A percentile compares a stretch with the other conserved stretches of the same genome.
These are phyloP conservation scores for Raddia guianensis DNA, from an alignment of 176 grass and related monocot genomes.

Conservation along the genomic window DNA sequence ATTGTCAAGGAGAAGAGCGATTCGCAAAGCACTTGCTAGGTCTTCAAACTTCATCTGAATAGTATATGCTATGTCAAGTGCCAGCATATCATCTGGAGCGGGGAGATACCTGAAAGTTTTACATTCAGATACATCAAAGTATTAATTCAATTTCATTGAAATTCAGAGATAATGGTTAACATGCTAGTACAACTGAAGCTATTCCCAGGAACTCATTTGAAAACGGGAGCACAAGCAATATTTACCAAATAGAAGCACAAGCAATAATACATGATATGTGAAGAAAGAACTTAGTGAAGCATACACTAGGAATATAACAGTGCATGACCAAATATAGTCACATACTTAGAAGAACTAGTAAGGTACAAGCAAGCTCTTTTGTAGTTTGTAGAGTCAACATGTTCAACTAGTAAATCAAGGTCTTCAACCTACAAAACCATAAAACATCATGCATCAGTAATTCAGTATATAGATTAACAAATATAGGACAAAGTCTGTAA, in stretches of 20 bases:
- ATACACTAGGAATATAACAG: not conserved
- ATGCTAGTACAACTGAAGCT: not conserved
- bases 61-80: slow-evolving; percentile 88
- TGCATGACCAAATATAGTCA: not conserved
- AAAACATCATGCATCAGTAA: slow-evolving; percentile 17
- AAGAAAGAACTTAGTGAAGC: not conserved
- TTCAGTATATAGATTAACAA: not conserved
- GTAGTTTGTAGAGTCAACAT: slow-evolving; percentile 90
- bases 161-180: not conserved
- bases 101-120: slow-evolving; percentile 69
- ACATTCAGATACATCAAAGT: not conserved
- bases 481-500: slow-evolving; percentile 7
- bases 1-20: slow-evolving; percentile 77
- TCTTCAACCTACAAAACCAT: slow-evolving; percentile 78
- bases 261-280: not conserved
- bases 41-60: slow-evolving; percentile 95
- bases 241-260: not conserved
- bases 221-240: not conserved
- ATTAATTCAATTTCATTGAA: slow-evolving; percentile 23
- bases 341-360: slow-evolving; percentile 87
- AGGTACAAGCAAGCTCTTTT: slow-evolving; percentile 93
- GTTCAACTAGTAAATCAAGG: slow-evolving; percentile 93
- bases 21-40: slow-evolving; percentile 78
- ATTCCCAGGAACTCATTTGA: not conserved
- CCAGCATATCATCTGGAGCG: slow-evolving; percentile 80